phyloP scores from a whole-genome alignment of 805 yeast species.

The Suhomyces tanzawaensis region DNA sequence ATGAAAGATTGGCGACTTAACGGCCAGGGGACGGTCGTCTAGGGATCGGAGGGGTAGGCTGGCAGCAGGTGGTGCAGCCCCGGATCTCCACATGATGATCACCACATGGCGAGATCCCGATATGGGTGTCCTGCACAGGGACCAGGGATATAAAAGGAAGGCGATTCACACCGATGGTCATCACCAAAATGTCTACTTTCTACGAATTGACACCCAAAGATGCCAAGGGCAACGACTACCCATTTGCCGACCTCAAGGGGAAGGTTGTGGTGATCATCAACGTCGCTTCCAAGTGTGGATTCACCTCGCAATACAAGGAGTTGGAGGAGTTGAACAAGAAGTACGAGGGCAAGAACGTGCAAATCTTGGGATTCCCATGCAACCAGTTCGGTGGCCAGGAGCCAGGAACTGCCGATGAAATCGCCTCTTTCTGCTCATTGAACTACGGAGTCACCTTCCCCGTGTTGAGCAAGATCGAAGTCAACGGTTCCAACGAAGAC shows the following conservation, averaged over 20 bases:
- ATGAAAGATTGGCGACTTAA: too few species aligned
- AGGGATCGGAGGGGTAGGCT: too few species aligned
- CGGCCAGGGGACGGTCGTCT: too few species aligned
- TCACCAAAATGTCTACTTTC: conserved; percentile 48
- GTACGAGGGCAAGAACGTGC: conserved; percentile 35
- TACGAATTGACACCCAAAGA: conserved; percentile 69
- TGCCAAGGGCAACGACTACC: conserved; percentile 55
- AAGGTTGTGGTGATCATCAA: conserved; percentile 82
- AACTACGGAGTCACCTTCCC: conserved; percentile 95
- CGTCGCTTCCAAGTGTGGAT: conserved; percentile 80
- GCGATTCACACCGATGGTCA: neutral
- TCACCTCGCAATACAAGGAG: conserved; percentile 59
- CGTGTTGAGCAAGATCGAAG: conserved; percentile 79
- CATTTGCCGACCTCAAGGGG: conserved; percentile 63
- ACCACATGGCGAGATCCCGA: too few species aligned
- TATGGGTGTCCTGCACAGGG: too few species aligned
- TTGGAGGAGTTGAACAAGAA: conserved; percentile 43
- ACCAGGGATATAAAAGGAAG: neutral
- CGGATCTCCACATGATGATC: too few species aligned
- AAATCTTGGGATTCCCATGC: conserved; percentile 44
- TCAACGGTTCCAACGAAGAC: conserved; percentile 79
- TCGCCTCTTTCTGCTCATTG: conserved; percentile 66
- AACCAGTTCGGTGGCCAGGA: conserved; percentile 45
- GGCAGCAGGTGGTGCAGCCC: too few species aligned
- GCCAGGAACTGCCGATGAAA: conserved; percentile 52